These are phyloP conservation scores for Monosporascus sp. DNA, from an alignment of 2,329 filamentous ascomycete genomes.

Conservation along the genomic window DNA sequence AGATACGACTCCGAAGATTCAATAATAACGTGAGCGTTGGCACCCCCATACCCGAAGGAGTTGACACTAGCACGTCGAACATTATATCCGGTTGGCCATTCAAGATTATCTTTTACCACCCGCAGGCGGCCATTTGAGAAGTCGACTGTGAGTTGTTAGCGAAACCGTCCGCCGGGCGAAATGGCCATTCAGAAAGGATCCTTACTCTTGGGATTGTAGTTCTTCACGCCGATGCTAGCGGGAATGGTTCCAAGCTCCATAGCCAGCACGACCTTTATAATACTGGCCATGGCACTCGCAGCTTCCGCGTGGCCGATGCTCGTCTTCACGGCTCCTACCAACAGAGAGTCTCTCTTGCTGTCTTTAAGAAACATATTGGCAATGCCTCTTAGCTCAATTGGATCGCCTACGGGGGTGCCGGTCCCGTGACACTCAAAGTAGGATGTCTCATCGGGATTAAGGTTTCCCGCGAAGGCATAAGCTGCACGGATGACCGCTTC, in stretches of 20 bases:
- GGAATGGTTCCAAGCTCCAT: constrained; percentile 1
- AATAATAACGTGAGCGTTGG: too few species aligned
- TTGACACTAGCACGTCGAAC: constrained; percentile 5
- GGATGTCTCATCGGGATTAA: too few species aligned
- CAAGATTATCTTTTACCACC: constrained; percentile 3
- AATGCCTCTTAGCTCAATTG: too few species aligned
- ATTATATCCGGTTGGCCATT: not conserved
- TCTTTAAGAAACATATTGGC: too few species aligned
- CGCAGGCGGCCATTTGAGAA: constrained; percentile 4
- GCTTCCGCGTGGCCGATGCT: not conserved
- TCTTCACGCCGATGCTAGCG: not conserved
- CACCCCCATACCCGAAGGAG: too few species aligned
- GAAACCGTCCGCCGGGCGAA: not conserved
- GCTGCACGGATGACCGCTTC: too few species aligned
- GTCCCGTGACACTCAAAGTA: too few species aligned
- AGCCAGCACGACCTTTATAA: not conserved
- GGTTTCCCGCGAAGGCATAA: too few species aligned
- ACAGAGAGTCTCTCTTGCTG: too few species aligned
- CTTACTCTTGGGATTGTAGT: not conserved
- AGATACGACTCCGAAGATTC: not conserved
- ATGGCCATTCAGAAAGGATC: not conserved
- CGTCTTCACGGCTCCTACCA: not conserved
- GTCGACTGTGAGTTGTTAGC: constrained; percentile 2
- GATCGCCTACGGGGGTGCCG: too few species aligned
- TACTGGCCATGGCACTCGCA: constrained; percentile 1